phyloP scores from a whole-genome alignment of 176 grass and related monocot species.

The Oryza brachyantha region DNA sequence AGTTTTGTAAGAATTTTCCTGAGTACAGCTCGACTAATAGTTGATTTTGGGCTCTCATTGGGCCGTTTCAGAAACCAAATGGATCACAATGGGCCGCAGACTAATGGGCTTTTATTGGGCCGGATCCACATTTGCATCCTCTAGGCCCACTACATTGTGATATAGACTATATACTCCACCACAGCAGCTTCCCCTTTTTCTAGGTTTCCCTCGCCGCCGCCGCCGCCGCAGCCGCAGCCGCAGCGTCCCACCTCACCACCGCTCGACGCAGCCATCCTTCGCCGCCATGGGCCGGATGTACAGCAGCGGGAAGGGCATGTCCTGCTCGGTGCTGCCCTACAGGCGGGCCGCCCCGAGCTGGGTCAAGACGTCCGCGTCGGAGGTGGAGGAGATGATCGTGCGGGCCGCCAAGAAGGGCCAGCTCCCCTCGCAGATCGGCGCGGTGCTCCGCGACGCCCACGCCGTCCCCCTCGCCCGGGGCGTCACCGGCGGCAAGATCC shows the following conservation, averaged over 20 bases:
- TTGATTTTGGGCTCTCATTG: background rate
- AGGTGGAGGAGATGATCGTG: constrained; percentile 36
- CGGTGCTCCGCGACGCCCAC: constrained; percentile 21
- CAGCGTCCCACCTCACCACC: background rate
- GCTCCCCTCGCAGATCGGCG: constrained; percentile 42
- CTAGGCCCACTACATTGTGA: background rate
- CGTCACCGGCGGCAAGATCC: constrained; percentile 67
- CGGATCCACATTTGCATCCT: background rate
- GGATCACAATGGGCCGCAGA: background rate
- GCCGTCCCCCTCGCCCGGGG: constrained; percentile 45
- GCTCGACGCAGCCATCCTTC: background rate
- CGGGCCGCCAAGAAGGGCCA: constrained; percentile 45
- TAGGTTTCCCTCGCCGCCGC: constrained; percentile 34
- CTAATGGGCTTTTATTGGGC: background rate
- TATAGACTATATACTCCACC: background rate
- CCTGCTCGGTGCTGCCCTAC: constrained; percentile 61
- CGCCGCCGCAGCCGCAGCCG: constrained; percentile 12
- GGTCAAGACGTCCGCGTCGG: constrained; percentile 43
- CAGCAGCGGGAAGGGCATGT: constrained; percentile 79
- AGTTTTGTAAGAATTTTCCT: no score
- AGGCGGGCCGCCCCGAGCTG: constrained; percentile 47
- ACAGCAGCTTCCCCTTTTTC: background rate
- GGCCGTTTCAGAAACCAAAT: background rate
- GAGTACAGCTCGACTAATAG: no score
- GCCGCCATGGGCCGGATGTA: constrained; percentile 80